Evolutionary conservation across 345 rosid species (phyloP), one percentile per base, ranked within the genome.

Genomic region (Barbarea vulgaris): DNA sequence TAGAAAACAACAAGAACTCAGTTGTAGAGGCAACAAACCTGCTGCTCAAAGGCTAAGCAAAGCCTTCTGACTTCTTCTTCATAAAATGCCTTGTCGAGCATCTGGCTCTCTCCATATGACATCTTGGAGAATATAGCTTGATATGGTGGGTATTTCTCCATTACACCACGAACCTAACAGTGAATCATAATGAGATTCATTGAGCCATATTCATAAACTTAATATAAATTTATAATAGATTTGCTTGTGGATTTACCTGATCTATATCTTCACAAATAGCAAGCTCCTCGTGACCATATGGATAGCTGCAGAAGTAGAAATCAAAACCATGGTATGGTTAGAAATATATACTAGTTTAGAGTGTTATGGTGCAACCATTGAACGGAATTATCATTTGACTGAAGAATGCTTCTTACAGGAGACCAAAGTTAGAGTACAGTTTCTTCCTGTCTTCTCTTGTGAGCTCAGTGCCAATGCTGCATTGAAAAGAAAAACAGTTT

Each of bases 51-150:
- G 64, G 98, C 85, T 76, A 93, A 82, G 89, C 98, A 95, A 48
- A 92, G 97, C 87, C 99, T 90, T 84, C 92, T 89, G 64, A 95
- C 98, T 83, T 95, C 98, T 84, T 95, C 99, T 79, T 92, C 99
- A 19, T 92, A 95, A 73, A 95, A 95, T 75, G 98, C 99, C 74
- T 93, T 92, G 83, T 95, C 98, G 2, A 95, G 99, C 87, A 92
- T 84, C 84, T 93, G 99, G 73, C 98, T 95, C 84, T 90, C 99
- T 56, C 99, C 98, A 57, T 92, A 95, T 0, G 98, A 87, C 74
- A 95, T 68, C 80, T 84, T 95, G 3, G 96, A 83, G 76, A 95
- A 95, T 34, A 92, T 89, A 0, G 96, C 84, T 75, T 95, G 98
- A 60, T 92, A 95, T 0, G 99, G 97, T 34, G 99, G 99, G 64